Conservation (phyloP, 495 filamentous ascomycete species). For the Halenospora varia region DNA sequence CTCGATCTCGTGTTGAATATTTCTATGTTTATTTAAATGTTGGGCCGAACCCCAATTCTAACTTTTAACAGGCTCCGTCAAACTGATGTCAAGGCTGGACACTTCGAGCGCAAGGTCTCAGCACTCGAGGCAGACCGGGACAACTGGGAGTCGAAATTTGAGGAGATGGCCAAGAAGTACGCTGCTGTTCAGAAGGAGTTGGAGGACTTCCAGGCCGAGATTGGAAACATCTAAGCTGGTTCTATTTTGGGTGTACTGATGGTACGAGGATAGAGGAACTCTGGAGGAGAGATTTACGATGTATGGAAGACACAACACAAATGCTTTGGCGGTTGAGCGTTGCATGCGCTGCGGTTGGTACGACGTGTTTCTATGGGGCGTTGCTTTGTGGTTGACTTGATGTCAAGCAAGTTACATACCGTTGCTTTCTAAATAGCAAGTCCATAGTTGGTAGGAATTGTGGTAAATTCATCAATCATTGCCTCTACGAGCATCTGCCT, state of each 20-base stretch:
- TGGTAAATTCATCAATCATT: constrained; percentile 12
- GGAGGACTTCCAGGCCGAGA: constrained; percentile 80
- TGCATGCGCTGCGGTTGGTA: constrained; percentile 12
- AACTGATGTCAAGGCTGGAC: constrained; percentile 97
- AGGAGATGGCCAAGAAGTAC: constrained; percentile 92
- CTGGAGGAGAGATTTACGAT: background rate
- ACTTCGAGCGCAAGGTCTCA: constrained; percentile 99
- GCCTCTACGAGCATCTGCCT: constrained; percentile 28
- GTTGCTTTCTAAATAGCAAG: background rate
- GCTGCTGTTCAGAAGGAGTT: constrained; percentile 81
- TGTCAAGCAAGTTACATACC: constrained; percentile 14
- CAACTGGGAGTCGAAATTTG: constrained; percentile 94
- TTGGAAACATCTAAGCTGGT: constrained; percentile 75
- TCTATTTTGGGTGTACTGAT: background rate
- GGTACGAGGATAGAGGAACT: background rate
- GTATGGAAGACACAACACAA: background rate
- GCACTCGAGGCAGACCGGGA: constrained; percentile 86
- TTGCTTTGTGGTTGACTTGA: constrained; percentile 6
- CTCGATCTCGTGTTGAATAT: too few species aligned
- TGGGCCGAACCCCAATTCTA: constrained; percentile 9
- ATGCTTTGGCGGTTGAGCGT: constrained; percentile 6
- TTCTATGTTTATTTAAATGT: constrained; percentile 9
- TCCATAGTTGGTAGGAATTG: background rate
- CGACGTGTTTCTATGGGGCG: background rate
- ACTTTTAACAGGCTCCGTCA: constrained; percentile 73